These are phyloP conservation scores for Septoria petroselini DNA, from an alignment of 2,329 filamentous ascomycete species.

Conservation along the genomic window DNA sequence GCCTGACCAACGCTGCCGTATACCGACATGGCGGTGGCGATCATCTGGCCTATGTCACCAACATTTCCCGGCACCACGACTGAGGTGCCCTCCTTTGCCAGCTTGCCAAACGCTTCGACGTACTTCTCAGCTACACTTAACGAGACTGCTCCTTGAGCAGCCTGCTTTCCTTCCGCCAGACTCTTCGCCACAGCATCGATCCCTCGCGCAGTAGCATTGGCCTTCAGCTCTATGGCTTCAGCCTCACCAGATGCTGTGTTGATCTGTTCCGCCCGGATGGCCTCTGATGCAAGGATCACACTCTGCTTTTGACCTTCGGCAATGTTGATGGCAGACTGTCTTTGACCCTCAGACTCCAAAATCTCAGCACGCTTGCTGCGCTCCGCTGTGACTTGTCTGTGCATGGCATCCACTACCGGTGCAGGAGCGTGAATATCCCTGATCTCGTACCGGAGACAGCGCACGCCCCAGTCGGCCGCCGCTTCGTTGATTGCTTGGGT, in stretches of 20 bases:
- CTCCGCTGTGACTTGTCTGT: constrained; percentile 95
- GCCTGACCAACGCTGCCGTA: constrained; percentile 88
- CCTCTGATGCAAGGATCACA: constrained; percentile 93
- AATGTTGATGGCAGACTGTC: constrained; percentile 97
- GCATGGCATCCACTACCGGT: constrained; percentile 94
- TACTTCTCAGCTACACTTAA: constrained; percentile 95
- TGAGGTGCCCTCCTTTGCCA: constrained; percentile 92
- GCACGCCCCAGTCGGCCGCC: constrained; percentile 93
- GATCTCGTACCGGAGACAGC: constrained; percentile 95
- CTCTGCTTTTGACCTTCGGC: constrained; percentile 96
- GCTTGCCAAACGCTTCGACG: constrained; percentile 86
- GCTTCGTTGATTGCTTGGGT: constrained; percentile 99
- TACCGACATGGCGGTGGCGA: constrained; percentile 89
- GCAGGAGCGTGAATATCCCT: constrained; percentile 95
- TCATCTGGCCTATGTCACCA: constrained; percentile 94
- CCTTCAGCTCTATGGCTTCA: constrained; percentile 84
- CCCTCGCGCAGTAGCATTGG: constrained; percentile 77
- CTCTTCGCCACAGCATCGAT: constrained; percentile 76
- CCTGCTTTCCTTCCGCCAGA: constrained; percentile 62
- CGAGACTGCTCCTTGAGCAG: constrained; percentile 80
- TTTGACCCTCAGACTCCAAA: constrained; percentile 91
- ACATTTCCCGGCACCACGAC: constrained; percentile 96
- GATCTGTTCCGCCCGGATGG: constrained; percentile 83
- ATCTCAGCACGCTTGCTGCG: constrained; percentile 97
- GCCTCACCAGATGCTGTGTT: constrained; percentile 91